Percentiles rank a stretch among this genome's conserved stretches.
phyloP scores from a whole-genome alignment of 2,329 filamentous ascomycete species.

The Tetracladium maxilliforme region DNA sequence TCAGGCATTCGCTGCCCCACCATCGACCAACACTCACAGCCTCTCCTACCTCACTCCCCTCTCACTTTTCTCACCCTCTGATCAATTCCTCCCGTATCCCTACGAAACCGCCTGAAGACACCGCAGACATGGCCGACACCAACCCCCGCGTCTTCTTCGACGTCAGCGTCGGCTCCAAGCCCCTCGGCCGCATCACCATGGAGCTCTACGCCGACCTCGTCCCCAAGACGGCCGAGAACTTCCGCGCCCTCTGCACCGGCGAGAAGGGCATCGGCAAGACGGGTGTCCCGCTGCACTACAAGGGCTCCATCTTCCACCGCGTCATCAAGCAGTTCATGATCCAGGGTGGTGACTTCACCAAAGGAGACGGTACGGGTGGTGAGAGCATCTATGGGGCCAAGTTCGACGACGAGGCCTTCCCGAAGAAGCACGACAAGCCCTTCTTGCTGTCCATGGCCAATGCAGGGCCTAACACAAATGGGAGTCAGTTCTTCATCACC shows the following conservation, averaged over 20 bases:
- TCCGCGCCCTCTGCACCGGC: constrained; percentile 84
- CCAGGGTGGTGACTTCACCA: constrained; percentile 93
- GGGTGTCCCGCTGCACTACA: constrained; percentile 83
- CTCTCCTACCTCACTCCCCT: too few relatives aligned
- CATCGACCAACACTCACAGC: too few relatives aligned
- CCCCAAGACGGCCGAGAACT: constrained; percentile 93
- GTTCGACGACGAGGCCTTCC: constrained; percentile 94
- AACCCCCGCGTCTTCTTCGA: constrained; percentile 87
- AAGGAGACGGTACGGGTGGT: constrained; percentile 84
- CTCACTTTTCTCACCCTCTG: neutral
- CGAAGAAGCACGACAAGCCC: constrained; percentile 78
- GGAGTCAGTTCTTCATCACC: constrained; percentile 96
- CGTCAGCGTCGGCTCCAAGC: constrained; percentile 62
- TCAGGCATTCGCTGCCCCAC: too few relatives aligned
- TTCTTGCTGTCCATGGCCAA: constrained; percentile 98
- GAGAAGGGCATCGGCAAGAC: constrained; percentile 76
- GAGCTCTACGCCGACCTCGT: constrained; percentile 68
- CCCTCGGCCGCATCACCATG: constrained; percentile 68
- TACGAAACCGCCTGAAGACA: constrained; percentile 4
- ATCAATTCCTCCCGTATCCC: neutral
- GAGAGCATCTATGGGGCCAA: constrained; percentile 97
- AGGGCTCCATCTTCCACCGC: constrained; percentile 84
- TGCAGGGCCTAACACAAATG: constrained; percentile 87
- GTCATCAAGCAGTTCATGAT: constrained; percentile 99
- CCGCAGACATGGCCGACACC: constrained; percentile 30